These are phyloP conservation scores for Trametes sp. DNA, from an alignment of 1,284 basidiomycete species.

Conservation along the genomic window DNA sequence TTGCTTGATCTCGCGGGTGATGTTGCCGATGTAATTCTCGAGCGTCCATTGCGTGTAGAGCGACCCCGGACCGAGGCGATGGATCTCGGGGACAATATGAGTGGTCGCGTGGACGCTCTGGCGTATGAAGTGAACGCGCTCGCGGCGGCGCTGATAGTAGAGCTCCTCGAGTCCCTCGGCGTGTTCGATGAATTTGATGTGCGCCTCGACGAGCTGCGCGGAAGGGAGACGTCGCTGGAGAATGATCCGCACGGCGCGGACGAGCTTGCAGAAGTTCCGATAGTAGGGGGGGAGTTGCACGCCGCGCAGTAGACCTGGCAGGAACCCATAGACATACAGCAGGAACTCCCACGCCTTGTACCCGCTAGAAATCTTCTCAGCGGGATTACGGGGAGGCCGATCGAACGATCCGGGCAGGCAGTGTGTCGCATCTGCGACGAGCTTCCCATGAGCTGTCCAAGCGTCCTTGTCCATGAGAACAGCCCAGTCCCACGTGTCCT, in stretches of 20 bases:
- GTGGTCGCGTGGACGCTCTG: constrained; percentile 34
- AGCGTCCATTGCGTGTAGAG: constrained; percentile 35
- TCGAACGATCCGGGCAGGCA: constrained; percentile 41
- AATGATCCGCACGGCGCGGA: constrained; percentile 24
- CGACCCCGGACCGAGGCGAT: constrained; percentile 32
- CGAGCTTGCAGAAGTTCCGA: constrained; percentile 35
- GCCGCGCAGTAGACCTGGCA: constrained; percentile 32
- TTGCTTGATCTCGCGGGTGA: constrained; percentile 35
- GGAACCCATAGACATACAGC: constrained; percentile 32
- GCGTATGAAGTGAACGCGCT: constrained; percentile 37
- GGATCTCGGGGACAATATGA: constrained; percentile 29
- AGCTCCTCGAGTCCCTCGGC: constrained; percentile 33
- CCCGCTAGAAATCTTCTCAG: constrained; percentile 41
- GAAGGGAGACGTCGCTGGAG: constrained; percentile 20
- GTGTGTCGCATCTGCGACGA: constrained; percentile 23
- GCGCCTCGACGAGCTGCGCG: constrained; percentile 8
- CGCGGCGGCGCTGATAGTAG: constrained; percentile 31
- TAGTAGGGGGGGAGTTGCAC: constrained; percentile 28
- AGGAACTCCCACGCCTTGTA: constrained; percentile 44
- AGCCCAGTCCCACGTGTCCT: constrained; percentile 45
- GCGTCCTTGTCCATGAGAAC: constrained; percentile 35
- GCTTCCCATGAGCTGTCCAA: constrained; percentile 46
- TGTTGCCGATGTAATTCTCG: constrained; percentile 38
- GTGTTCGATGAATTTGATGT: background rate
- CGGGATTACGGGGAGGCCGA: constrained; percentile 39